These are phyloP conservation scores for Camelina neglecta DNA, from an alignment of 345 rosid species.

Conservation along the genomic window DNA sequence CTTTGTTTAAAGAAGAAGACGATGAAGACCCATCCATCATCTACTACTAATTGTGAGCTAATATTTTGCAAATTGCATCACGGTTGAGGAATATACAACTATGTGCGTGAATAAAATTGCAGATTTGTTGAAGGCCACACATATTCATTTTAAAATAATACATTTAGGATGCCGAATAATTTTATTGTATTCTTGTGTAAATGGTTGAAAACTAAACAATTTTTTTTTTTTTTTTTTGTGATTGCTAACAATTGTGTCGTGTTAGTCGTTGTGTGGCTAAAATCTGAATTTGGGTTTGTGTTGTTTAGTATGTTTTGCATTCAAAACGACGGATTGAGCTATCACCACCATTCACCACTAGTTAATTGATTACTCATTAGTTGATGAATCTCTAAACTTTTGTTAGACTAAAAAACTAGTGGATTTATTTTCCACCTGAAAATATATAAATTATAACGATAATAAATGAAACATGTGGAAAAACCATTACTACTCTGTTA, in stretches of 20 bases:
- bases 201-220: conserved; percentile 1
- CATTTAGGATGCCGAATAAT: background rate
- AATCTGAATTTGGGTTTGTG: background rate
- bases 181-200: background rate
- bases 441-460: background rate
- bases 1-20: conserved; percentile 18
- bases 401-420: background rate
- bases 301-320: background rate
- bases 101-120: background rate
- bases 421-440: conserved; percentile 20
- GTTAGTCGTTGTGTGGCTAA: background rate
- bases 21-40: conserved; percentile 6
- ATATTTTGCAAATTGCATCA: background rate
- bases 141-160: background rate
- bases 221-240: background rate
- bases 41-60: background rate
- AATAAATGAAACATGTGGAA: conserved; percentile 29
- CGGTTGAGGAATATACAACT: background rate
- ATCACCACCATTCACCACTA: background rate
- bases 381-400: background rate
- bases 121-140: too few relatives aligned
- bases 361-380: background rate
- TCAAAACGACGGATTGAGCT: background rate
- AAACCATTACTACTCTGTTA: background rate
- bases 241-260: background rate